Base-by-base conservation (phyloP, 352 stramenopile genomes). In the Phytophthora pini region DNA sequence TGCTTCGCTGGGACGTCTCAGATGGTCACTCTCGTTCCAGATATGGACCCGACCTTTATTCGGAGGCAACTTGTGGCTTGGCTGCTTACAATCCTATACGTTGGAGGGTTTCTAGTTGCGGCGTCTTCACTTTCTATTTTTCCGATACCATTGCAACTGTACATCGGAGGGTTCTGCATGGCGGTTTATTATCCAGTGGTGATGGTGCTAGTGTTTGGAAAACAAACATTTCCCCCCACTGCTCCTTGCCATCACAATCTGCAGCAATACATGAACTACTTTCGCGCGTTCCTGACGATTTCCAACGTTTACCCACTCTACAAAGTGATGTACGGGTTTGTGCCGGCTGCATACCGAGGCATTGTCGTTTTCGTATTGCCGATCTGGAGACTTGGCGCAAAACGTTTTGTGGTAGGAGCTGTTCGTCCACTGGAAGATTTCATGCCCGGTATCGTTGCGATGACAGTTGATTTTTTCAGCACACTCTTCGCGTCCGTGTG, bases 401-500 rank as follows among this genome's bases (percentile, higher is more conserved):
- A 51, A 26, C 13, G 34, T 7, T 51, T 38, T n/a, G 20, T 51
- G 12, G 45, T 51, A 7, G 0, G 34, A 38, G n/a, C 10, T 51
- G 4, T n/a, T 13, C 24, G 45, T 13, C 12, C 32, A 26, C 22
- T 51, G 6, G 45, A 51, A 38, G 45, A 51, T 29, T 51, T 24
- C 3, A 38, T 51, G 5, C 45, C 45, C 1, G 45, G 13, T 7
- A 20, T 51, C 13, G 12, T 51, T 2, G 45, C 45, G 5, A 38
- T 32, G 11, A 22, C 45, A 36, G 45, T 39, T 13, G 45, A 51
- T 1, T 51, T 51, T 51, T 51, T 39, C 26, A 45, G 50, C 2
- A 26, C 56, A 40, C 50, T 72, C 1, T 72, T 67, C 32, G 46
- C 61, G 0, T 62, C 50, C 5, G 57, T 62, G 4, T 72, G 64